Evolutionary conservation across 805 yeast genomes (phyloP), one percentile per base, ranked within the genome.

Genomic region (Ogataea dorogensis): DNA sequence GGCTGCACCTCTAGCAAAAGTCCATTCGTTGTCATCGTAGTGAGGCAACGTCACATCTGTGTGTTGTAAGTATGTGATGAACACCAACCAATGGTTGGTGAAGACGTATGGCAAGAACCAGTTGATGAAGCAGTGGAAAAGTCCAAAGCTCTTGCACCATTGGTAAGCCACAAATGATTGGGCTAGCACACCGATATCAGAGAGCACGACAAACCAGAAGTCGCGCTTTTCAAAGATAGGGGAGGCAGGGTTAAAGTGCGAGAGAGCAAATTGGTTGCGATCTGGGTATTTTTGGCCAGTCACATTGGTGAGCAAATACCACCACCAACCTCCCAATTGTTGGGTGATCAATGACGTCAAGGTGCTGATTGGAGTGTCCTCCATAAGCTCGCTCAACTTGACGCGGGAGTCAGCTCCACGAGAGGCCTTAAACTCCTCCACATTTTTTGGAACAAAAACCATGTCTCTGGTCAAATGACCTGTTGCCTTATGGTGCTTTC

Each of bases 41-140:
- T 86, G 95, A 19, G 95, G 89, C 71, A 86, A 71, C 11, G 73
- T 51, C 19, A 86, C 78, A 60, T 83, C 91, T 12, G 93, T 75
- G 66, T 86, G 95, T 63, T 86, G 95, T 53, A 86, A 73, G 61
- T 67, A 86, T 24, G 95, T 86, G 60, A 86, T 83, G 63, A 83
- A 83, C 28, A 86, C 94, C 47, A 86, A 70, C 95, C 95, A 86
- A 67, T 86, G 94, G 75, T 86, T 86, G 47, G 82, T 87, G 64
- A 80, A 80, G 35, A 83, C 48, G 64, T 80, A 86, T 21, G 95
- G 95, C 24, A 86, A 45, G 44, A 80, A 68, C 81, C 87, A 86
- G 70, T 81, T 75, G 47, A 84, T 70, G 38, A 77, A 58, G 43
- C 80, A 65, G 56, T 75, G 71, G 65, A 77, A 79, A 24, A 64